These are phyloP conservation scores for Fusarium neocosmosporiellum DNA, from an alignment of 2,329 filamentous ascomycete species.

Conservation along the genomic window DNA sequence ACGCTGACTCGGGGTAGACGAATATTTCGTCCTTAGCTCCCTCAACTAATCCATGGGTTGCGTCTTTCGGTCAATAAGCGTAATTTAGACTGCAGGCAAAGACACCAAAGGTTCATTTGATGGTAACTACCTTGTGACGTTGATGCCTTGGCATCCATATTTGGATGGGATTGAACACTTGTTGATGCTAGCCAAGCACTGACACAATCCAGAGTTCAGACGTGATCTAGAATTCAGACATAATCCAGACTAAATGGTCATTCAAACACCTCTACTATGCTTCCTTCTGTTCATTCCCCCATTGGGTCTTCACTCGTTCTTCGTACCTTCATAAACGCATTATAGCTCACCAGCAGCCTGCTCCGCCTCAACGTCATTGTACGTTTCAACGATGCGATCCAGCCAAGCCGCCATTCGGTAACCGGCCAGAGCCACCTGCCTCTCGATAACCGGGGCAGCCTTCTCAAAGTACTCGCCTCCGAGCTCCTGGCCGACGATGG, in stretches of 20 bases:
- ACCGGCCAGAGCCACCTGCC: constrained; percentile 75
- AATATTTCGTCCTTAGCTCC: not conserved
- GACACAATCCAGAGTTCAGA: not conserved
- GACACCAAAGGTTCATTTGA: not conserved
- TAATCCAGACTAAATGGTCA: not conserved
- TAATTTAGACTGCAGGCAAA: not conserved
- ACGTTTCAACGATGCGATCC: constrained; percentile 66
- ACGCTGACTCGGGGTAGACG: constrained; percentile 18
- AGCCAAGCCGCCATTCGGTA: constrained; percentile 76
- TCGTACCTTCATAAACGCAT: not conserved
- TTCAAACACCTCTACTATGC: not conserved
- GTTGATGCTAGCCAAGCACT: not conserved
- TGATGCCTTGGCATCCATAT: not conserved
- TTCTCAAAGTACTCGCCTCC: constrained; percentile 71
- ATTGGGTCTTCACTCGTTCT: not conserved
- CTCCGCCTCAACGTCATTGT: constrained; percentile 38
- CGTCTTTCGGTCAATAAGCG: not conserved
- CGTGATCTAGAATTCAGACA: not conserved
- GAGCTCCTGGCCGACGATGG: constrained; percentile 70
- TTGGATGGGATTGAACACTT: not conserved
- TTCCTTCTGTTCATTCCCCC: not conserved
- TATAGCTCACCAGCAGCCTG: constrained; percentile 47
- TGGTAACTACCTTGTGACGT: not conserved
- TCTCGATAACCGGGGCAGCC: constrained; percentile 72
- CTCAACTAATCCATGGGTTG: not conserved